Evolutionary conservation across 1,139 yeast genomes (phyloP), one percentile per base, ranked within the genome.

Genomic region (Ogataea hybrid): DNA sequence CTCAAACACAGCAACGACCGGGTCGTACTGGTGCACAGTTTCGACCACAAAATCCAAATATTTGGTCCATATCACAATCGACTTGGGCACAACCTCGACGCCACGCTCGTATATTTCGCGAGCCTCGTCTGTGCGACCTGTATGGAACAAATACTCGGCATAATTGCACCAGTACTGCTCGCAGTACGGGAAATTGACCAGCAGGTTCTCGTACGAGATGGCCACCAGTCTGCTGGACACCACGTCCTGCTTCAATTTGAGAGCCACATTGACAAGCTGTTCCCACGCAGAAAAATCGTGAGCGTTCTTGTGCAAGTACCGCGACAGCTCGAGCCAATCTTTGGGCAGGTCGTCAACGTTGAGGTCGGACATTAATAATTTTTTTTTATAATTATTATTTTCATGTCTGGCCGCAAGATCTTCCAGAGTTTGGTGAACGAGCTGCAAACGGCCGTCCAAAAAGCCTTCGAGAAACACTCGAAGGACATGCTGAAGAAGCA

Each of bases 121-220:
- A 3, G 87, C 77, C 3, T 62, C 57, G 1, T 66, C 68, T 0
- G 81, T 69, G 48, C 75, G 62, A 48, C 88, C 87, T 25, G 85
- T 59, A 37, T 71, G 69, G 57, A 77, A 84, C 59, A 81, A 87
- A 64, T 78, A 68, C 18, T 72, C 67, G 0, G 96, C 95, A 59
- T 75, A 87, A 49, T 79, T 76, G 34, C 83, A 71, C 92, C 97
- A 87, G 60, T 85, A 87, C 36, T 85, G 87, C 54, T 81, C 86
- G 28, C 84, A 63, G 28, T 73, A 66, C 0, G 97, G 97, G 60
- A 73, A 89, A 42, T 74, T 71, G 2, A 63, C 65, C 11, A 92
- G 67, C 41, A 90, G 65, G 18, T 76, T 70, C 38, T 73, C 73
- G 56, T 79, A 86, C 0, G 84, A 67, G 2, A 66, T 54, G 35